Evolutionary conservation across 2,329 filamentous ascomycete species (phyloP), one percentile per base, ranked within the genome.

Genomic region (Rasamsonia emersonii): DNA sequence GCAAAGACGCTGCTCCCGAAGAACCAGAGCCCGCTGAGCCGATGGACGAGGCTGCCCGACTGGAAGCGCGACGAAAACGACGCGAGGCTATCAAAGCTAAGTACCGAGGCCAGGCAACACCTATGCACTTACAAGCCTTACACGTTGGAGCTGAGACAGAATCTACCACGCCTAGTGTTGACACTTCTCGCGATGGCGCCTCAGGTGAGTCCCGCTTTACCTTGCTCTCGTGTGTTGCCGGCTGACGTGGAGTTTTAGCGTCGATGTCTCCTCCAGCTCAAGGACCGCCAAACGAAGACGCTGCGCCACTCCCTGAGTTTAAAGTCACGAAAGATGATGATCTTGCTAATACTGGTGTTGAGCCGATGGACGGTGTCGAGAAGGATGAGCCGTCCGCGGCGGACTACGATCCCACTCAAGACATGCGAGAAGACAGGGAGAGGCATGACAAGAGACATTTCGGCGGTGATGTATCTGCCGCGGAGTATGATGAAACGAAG

Each of bases 31-130:
- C 73, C 42, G 64, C 71, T 35, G 68, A 77, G 45, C 68, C 73
- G n/a, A 54, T 86, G 45, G 82, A 93, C 55, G 83, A 93, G 63
- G 82, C 82, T 40, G 79, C 82, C 44, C 71, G 89, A 50, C 82
- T 94, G 49, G 83, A 93, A 57, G 79, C 86, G 49, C 82, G 88
- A 34, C 81, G 86, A 17, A 86, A 82, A 53, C 77, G 82, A 37
- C 79, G 88, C 43, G 84, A 91, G 62, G 84, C 85, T 42, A 82
- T 93, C 42, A 75, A 86, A 53, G 82, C 84, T 54, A 93, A 86
- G 64, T 82, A 86, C 49, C 78, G 77, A 58, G 65, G 59, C 27
- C 78, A 80, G 48, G 73, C 78, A 31, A 79, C 79, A 30, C 81
- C 83, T 31, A 68, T 89, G 49, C 72, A 83, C 39, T 75, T 89